Conservation (phyloP, 2,329 filamentous ascomycete species). For the Ophidiomyces ophidiicola region DNA sequence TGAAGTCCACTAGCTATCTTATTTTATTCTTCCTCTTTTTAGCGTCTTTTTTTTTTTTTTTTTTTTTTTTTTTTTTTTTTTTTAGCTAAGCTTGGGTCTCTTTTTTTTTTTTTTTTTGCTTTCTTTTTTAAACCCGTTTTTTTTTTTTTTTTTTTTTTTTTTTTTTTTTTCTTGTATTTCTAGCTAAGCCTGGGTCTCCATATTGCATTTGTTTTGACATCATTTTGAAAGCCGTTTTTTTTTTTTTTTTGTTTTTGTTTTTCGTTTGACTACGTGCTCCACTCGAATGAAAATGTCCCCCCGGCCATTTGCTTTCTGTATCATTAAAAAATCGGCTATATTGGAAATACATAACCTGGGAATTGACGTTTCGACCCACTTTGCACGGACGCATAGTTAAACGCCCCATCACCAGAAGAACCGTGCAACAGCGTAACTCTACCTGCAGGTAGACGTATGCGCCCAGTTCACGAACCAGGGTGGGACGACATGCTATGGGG, state of each 20-base stretch:
- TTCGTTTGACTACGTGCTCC: neutral
- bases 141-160: conserved; percentile 4
- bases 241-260: neutral
- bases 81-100: neutral
- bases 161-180: conserved; percentile 5
- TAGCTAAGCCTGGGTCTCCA: conserved; percentile 7
- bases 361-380: too few species aligned
- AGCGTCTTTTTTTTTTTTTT: neutral
- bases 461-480: too few species aligned
- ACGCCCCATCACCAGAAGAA: too few species aligned
- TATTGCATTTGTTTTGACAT: conserved; percentile 1
- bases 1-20: neutral
- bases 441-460: too few species aligned
- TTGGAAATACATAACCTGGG: conserved; percentile 1
- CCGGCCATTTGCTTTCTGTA: neutral
- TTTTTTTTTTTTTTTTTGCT: neutral
- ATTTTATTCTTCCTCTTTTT: neutral
- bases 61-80: neutral
- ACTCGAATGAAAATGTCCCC: neutral
- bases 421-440: too few species aligned
- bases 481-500: too few species aligned
- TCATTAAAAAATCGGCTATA: neutral
- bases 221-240: neutral
- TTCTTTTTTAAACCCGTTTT: neutral
- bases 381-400: too few species aligned